These are phyloP conservation scores for Botrytis deweyae DNA, from an alignment of 2,329 filamentous ascomycete species.

Conservation along the genomic window DNA sequence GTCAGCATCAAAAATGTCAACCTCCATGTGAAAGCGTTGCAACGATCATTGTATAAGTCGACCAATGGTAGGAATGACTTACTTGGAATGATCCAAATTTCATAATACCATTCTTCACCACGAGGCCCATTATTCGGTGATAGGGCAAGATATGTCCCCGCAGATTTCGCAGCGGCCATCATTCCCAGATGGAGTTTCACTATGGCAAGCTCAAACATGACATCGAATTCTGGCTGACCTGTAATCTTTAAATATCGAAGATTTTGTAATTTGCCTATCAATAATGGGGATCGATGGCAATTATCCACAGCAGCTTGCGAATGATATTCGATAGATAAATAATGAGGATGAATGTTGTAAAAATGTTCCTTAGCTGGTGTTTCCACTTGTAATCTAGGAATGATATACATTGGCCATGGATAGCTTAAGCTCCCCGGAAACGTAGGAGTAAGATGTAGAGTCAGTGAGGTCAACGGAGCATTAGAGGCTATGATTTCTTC, in stretches of 20 bases:
- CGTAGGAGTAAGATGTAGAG: slow-evolving; percentile 12
- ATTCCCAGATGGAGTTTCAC: slow-evolving; percentile 21
- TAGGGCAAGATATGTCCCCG: slow-evolving; percentile 1
- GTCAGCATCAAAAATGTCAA: neutral
- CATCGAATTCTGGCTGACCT: slow-evolving; percentile 16
- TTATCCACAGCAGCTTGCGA: slow-evolving; percentile 19
- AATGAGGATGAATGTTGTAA: slow-evolving; percentile 17
- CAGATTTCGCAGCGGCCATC: slow-evolving; percentile 15
- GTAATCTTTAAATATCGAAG: slow-evolving; percentile 19
- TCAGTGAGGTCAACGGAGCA: slow-evolving; percentile 13
- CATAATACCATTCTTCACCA: slow-evolving; percentile 21
- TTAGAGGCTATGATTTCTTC: slow-evolving; percentile 14
- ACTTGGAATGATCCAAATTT: slow-evolving; percentile 21
- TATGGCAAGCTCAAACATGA: slow-evolving; percentile 19
- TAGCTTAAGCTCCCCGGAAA: slow-evolving; percentile 18
- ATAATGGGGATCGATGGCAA: slow-evolving; percentile 11
- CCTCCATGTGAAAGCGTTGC: neutral
- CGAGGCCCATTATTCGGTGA: slow-evolving; percentile 21
- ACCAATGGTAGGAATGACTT: neutral
- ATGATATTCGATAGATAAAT: slow-evolving; percentile 16
- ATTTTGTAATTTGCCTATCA: slow-evolving; percentile 15
- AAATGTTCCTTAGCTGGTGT: slow-evolving; percentile 16
- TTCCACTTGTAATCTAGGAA: slow-evolving; percentile 12
- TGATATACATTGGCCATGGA: slow-evolving; percentile 19
- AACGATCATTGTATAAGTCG: neutral